Base-by-base conservation (phyloP, 305 asterid species). In the Fraxinus sp. region DNA sequence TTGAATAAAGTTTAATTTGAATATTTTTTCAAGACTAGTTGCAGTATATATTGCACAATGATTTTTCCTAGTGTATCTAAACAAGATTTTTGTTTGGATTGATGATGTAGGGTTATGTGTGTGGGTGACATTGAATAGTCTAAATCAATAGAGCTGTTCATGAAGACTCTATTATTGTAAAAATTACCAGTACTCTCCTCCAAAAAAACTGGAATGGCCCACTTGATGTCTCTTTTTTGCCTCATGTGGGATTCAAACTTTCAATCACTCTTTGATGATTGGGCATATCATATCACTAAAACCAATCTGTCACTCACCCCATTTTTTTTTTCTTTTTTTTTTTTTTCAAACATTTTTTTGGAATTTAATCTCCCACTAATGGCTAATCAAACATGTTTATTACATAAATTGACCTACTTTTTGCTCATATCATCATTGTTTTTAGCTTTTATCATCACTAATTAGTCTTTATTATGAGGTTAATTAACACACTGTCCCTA, bases 261-360 rank as follows among this genome's bases (percentile, higher is more conserved):
- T 77, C 88, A 86, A 86, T 89, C 89, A 85, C 86, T 74, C 88
- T 85, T 87, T 83, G 85, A 89, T 88, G 86, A 88, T 86, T 89
- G 84, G 86, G 82, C 85, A 89, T 78, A 52, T 78, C 79, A 62
- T 70, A 32, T 32, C 75, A 70, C 37, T 16, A 49, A 35, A 76
- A 75, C 59, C 76, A 72, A 83, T 35, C 82, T 57, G 77, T 55
- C 90, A 73, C 83, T 84, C 84, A 28, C 41, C 11, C 39, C 20
- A 52, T 52, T 68, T 68, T 13, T 26, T 2, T 66, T 36, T 76
- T 77, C 1, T 24, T 24, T 24, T 24, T 24, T 24, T 24, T 24
- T 24, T 24, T 24, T 24, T 24, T 24, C 26, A 24, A 24, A 24
- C 26, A 24, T 24, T 26, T 4, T 22, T 66, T 41, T 49, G 44